Base-by-base conservation (phyloP, 2,329 filamentous ascomycete genomes). In the Trichoderma endophyticum region DNA sequence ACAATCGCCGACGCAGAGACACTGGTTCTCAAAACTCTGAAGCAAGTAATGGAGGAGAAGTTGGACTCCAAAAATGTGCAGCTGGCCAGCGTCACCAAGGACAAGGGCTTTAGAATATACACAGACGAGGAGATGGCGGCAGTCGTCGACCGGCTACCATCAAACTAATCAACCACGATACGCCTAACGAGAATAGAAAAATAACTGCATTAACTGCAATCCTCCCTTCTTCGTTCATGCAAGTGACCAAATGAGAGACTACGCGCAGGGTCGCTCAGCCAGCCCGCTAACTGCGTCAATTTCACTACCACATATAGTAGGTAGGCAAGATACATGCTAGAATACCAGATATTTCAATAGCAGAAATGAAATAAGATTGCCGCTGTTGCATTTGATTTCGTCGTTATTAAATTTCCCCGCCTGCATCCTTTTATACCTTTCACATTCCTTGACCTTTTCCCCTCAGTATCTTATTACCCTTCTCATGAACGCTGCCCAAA, bases 41-140 rank as follows among this genome's bases (percentile, higher is more conserved):
- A 98, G 89, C 96, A 99, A 85, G 96, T 99, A 77, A 99, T 99
- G 96, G 96, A 99, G 85, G 96, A 99, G 90, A 99, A 99, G 87
- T 88, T 99, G 73, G 96, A 99, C 82, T 89, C 94, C 75, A 99
- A 99, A 90, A 99, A 99, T 81, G 96, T 99, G 76, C 96, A 99
- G 86, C 84, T 99, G 77, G 96, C 96, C 69, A 98, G 95, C 81
- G 96, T 99, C 72, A 99, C 96, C 74, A 97, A 95, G 87, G 95
- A 98, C 76, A 95, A 93, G 84, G 96, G 96, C 71, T 99, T 99
- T 88, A 92, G 94, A 85, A 98, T 99, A 90, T 99, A 99, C 87
- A 92, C 91, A 72, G 96, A 99, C 79, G 94, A 95, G 80, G 95
- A 98, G 86, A 99, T 99, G 96, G 93, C 93, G 73, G 88, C 90